Conservation (phyloP, 2,329 filamentous ascomycete species). For the Dactylellina leptospora region DNA sequence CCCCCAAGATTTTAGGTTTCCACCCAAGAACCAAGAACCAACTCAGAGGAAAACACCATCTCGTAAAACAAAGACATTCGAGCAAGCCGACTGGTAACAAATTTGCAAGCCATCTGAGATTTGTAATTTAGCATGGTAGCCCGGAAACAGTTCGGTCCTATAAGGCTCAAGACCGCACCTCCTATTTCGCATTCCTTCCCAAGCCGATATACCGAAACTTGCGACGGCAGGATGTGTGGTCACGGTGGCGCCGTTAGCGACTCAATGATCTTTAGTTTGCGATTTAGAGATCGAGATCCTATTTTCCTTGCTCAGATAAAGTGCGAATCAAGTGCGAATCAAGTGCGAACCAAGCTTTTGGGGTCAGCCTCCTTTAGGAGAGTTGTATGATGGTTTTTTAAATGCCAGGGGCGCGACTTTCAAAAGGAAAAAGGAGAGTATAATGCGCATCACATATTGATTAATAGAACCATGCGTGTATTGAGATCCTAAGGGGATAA, state of each 20-base stretch:
- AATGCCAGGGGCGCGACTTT: constrained; percentile 1
- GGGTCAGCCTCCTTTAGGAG: neutral
- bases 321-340: constrained; percentile 2
- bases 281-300: constrained; percentile 26
- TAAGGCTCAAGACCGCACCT: constrained; percentile 14
- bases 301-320: constrained; percentile 31
- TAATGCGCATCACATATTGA: constrained; percentile 6
- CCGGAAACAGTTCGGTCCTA: constrained; percentile 14
- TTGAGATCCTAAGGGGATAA: neutral
- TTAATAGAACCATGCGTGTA: constrained; percentile 2
- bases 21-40: constrained; percentile 49
- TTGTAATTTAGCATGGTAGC: constrained; percentile 17
- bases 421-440: neutral
- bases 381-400: neutral
- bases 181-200: neutral
- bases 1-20: constrained; percentile 4
- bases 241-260: constrained; percentile 30
- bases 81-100: constrained; percentile 25
- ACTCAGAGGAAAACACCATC: constrained; percentile 11
- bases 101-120: neutral
- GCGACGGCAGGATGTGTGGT: constrained; percentile 5
- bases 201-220: constrained; percentile 6
- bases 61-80: neutral
- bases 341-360: constrained; percentile 29
- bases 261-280: constrained; percentile 15